Evolutionary conservation across 441 rosid species (phyloP).

Genomic region (Syzygium syzygioides): DNA sequence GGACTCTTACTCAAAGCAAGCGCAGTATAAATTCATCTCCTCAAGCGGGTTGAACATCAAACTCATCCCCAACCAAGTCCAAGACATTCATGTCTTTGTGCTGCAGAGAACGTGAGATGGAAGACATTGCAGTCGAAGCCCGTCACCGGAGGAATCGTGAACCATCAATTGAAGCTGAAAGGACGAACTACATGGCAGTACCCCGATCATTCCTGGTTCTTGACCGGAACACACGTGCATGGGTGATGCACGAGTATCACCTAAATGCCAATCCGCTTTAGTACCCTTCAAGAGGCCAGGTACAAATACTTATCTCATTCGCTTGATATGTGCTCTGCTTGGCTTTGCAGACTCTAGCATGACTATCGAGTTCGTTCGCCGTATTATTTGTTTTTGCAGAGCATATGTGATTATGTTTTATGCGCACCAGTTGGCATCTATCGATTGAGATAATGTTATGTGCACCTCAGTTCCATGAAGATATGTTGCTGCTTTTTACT

Average conservation of each 20-base stretch:
- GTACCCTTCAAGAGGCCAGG: background rate
- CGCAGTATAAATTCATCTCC: background rate
- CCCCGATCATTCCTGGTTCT: background rate
- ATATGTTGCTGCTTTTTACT: background rate
- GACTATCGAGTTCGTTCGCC: background rate
- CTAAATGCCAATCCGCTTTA: background rate
- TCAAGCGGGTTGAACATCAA: background rate
- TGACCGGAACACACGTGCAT: background rate
- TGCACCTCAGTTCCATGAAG: background rate
- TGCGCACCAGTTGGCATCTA: background rate
- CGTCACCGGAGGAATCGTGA: background rate
- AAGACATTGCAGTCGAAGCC: background rate
- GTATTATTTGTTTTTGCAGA: background rate
- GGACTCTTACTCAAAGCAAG: background rate
- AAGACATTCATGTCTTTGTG: background rate
- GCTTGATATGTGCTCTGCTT: background rate
- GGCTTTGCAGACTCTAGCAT: background rate
- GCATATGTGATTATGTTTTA: background rate
- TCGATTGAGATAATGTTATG: fast-evolving
- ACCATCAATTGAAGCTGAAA: background rate
- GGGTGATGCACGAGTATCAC: background rate
- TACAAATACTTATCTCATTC: background rate
- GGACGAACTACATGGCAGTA: background rate
- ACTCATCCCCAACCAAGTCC: background rate
- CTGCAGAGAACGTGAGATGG: background rate